Base-by-base conservation (phyloP, 1,284 basidiomycete species). In the Tranzscheliella williamsii region DNA sequence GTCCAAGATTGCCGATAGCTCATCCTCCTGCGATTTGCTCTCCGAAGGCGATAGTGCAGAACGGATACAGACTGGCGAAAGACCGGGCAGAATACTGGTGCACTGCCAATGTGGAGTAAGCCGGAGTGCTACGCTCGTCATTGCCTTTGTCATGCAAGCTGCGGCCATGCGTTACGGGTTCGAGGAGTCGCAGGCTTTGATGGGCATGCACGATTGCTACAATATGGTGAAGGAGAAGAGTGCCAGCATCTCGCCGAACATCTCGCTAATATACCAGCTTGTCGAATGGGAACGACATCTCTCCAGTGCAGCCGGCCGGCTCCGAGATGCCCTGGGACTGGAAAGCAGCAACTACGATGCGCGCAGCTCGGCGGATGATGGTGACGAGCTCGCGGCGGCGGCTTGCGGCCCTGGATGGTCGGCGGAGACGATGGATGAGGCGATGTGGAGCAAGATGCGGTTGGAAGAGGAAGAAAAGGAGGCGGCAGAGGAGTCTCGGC, bases 101-200 rank as follows among this genome's bases (percentile, higher is more conserved):
- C 72, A 73, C 30, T 73, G 72, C 51, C 93, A 97, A 81, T 95
- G 92, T 79, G 93, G 93, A 62, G 90, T 97, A 22, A 95, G 91
- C 18, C 85, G 93, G 61, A 93, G 90, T 18, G 93, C 92, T 15
- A 96, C 93, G 1, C 81, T 96, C 67, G 85, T 89, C 37, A 94
- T 97, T 55, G 93, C 92, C 26, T 85, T 95, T 61, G 89, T 95
- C 61, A 96, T 97, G 92, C 86, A 90, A 42, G 89, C 91, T 24
- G 91, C 92, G 16, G 86, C 87, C 29, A 82, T 84, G 38, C 85
- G 85, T 39, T 84, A 85, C 2, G 70, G 58, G 8, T 67, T 52
- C 21, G 47, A 56, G 9, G 42, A 24, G 13, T 46, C 55, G 6
- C 42, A 70, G 37, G 47, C 44, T 12, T 55, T 76, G n/a, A 42